Evolutionary conservation across 331 rosid species (phyloP), one percentile per base, ranked within the genome.

Genomic region (Malus hybrid): DNA sequence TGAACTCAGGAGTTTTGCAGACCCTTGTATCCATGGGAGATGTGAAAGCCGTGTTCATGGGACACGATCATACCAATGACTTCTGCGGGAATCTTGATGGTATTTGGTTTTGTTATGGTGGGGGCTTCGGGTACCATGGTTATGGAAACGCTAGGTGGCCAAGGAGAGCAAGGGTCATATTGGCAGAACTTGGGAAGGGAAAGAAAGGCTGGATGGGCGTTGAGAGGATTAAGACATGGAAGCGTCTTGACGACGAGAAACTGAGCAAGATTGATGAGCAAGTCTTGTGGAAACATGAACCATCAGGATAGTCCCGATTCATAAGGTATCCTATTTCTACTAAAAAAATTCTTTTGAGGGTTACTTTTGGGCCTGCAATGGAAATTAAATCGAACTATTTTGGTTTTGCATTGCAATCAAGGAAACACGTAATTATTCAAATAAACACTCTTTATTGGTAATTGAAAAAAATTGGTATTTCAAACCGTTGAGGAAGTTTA

Each of bases 91-190:
- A 84, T 73, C 86, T 94, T 71, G 87, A 87, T 26, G 93, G 88
- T 29, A 82, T 94, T 73, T 91, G 96, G 99, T 94, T 94, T 63
- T 94, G 99, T 84, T 94, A 94, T 34, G 98, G 99, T 64, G 97
- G 99, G 26, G 97, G 97, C 42, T 88, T 91, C 46, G 99, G 99
- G 48, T 94, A 94, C 80, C 97, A 91, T 76, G 97, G 87, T 26
- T 94, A 94, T 56, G 99, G 99, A 50, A 87, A 82, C 70, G 77
- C 61, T 0, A 95, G 95, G 60, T 94, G 96, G 99, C 88, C 89
- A 6, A 88, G 97, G 79, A 88, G 99, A 85, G 89, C 95, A 24
- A 89, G 97, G 83, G 86, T 94, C 63, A 82, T 91, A 58, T 34
- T 66, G 22, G 91, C 92, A 70, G 87, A 88, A 72, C 96, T 94